A percentile compares a stretch with the other conserved stretches of the same genome.
phyloP scores from a whole-genome alignment of 2,329 filamentous ascomycete species.

The Fusarium dlaminii region DNA sequence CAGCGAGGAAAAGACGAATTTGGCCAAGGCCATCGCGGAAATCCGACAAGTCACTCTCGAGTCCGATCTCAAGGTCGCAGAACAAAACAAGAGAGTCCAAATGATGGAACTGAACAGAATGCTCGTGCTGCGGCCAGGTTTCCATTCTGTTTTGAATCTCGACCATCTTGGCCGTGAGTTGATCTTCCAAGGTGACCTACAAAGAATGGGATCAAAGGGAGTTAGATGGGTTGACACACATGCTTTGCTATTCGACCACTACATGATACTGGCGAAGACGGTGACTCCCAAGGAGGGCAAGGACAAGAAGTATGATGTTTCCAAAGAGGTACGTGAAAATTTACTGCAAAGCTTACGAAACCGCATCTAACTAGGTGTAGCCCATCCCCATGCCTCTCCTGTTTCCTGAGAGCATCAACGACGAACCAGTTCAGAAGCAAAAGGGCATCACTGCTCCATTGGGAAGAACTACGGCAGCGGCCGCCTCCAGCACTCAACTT shows the following conservation, averaged over 20 bases:
- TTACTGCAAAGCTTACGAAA: not conserved
- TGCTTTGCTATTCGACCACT: slow-evolving; percentile 94
- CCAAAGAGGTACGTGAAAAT: slow-evolving; percentile 73
- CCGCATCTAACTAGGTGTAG: slow-evolving; percentile 50
- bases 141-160: slow-evolving; percentile 89
- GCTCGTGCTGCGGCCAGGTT: slow-evolving; percentile 85
- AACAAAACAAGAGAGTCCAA: slow-evolving; percentile 90
- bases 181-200: slow-evolving; percentile 87
- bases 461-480: slow-evolving; percentile 67
- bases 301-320: slow-evolving; percentile 91
- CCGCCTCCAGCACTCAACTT: slow-evolving; percentile 67
- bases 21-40: slow-evolving; percentile 86
- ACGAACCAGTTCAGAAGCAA: slow-evolving; percentile 87
- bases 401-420: slow-evolving; percentile 90
- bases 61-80: slow-evolving; percentile 90
- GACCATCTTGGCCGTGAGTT: slow-evolving; percentile 94
- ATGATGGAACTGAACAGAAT: slow-evolving; percentile 86
- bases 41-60: slow-evolving; percentile 90
- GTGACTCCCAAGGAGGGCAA: slow-evolving; percentile 73
- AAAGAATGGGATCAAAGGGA: slow-evolving; percentile 86
- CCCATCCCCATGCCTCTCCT: slow-evolving; percentile 97
- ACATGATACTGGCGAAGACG: slow-evolving; percentile 90
- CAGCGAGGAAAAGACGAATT: slow-evolving; percentile 87
- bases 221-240: slow-evolving; percentile 96
- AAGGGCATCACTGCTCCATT: slow-evolving; percentile 76